A percentile compares a stretch with the other conserved stretches of the same genome.
These are phyloP conservation scores for Pancytospora philotis DNA, from an alignment of 371 early-diverging fungal species.

Conservation along the genomic window DNA sequence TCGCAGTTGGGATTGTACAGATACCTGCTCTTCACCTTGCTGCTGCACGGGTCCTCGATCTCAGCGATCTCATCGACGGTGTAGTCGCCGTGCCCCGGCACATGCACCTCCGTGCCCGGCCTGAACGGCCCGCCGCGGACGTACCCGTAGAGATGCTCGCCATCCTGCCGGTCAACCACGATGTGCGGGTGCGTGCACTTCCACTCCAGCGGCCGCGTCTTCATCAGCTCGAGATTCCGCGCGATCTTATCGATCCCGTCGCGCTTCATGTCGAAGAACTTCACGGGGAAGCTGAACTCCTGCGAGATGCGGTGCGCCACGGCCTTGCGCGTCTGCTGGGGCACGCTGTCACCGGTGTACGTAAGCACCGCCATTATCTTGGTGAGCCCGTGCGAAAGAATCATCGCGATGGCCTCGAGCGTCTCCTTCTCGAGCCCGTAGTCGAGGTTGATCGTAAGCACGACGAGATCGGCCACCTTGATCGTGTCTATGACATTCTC, in stretches of 20 bases:
- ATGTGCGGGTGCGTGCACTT: slow-evolving; percentile 54
- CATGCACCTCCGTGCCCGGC: background rate
- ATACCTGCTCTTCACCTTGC: background rate
- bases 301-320: slow-evolving; percentile 5
- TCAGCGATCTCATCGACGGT: background rate
- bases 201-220: slow-evolving; percentile 54
- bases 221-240: slow-evolving; percentile 44
- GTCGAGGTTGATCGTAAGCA: slow-evolving; percentile 71
- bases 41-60: slow-evolving; percentile 3
- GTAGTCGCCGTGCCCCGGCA: background rate
- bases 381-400: slow-evolving; percentile 90
- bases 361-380: slow-evolving; percentile 63
- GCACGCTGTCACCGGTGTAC: background rate
- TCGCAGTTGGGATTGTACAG: slow-evolving; percentile 6
- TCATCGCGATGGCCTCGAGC: slow-evolving; percentile 88
- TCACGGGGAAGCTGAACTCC: slow-evolving; percentile 15
- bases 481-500: slow-evolving; percentile 89
- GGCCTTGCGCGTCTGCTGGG: slow-evolving; percentile 47
- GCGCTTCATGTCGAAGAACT: slow-evolving; percentile 19
- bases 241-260: slow-evolving; percentile 18
- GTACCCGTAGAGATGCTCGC: slow-evolving; percentile 26
- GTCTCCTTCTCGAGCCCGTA: slow-evolving; percentile 96
- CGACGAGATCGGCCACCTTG: slow-evolving; percentile 87
- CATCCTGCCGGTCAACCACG: slow-evolving; percentile 46
- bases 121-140: slow-evolving; percentile 4